Percentiles rank a stretch among this genome's conserved stretches.
Evolutionary conservation across 129 eudicot genomes (phyloP).

Genomic region (Glebionis coronaria): DNA sequence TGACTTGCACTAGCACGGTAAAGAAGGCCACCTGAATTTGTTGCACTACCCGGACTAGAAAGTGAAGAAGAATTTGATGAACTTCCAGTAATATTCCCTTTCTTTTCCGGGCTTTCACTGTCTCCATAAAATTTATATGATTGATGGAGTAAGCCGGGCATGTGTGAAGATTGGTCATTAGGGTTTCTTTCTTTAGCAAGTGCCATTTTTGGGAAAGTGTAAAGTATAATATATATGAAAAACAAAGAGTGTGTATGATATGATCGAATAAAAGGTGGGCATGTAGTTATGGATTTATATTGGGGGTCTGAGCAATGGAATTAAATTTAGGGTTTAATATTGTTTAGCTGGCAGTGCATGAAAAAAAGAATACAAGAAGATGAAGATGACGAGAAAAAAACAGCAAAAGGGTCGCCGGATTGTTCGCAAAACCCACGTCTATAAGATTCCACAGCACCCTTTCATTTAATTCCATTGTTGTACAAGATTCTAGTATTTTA

Average conservation of each 20-base stretch:
- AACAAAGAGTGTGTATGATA: slow-evolving; percentile 5
- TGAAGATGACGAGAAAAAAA: slow-evolving; percentile 31
- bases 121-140: slow-evolving; percentile 36
- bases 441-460: slow-evolving; percentile 39
- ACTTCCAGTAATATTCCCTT: slow-evolving; percentile 34
- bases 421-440: slow-evolving; percentile 75
- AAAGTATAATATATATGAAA: background rate
- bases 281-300: slow-evolving; percentile 28
- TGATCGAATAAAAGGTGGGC: slow-evolving; percentile 9
- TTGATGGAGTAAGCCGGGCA: slow-evolving; percentile 35
- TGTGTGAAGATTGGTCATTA: slow-evolving; percentile 37
- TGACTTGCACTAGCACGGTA: slow-evolving; percentile 25
- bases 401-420: slow-evolving; percentile 81
- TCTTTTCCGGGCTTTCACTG: slow-evolving; percentile 40
- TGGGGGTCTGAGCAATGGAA: slow-evolving; percentile 10
- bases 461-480: slow-evolving; percentile 36
- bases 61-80: slow-evolving; percentile 55
- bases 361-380: slow-evolving; percentile 14
- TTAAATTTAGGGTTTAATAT: slow-evolving; percentile 26
- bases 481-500: no score
- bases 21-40: slow-evolving; percentile 45
- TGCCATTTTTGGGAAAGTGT: slow-evolving; percentile 35
- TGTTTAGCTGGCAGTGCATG: slow-evolving; percentile 62
- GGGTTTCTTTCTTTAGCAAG: slow-evolving; percentile 55
- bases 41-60: slow-evolving; percentile 71